Evolutionary conservation across 2,329 filamentous ascomycete genomes (phyloP).

Genomic region (Penicillium polonicum): DNA sequence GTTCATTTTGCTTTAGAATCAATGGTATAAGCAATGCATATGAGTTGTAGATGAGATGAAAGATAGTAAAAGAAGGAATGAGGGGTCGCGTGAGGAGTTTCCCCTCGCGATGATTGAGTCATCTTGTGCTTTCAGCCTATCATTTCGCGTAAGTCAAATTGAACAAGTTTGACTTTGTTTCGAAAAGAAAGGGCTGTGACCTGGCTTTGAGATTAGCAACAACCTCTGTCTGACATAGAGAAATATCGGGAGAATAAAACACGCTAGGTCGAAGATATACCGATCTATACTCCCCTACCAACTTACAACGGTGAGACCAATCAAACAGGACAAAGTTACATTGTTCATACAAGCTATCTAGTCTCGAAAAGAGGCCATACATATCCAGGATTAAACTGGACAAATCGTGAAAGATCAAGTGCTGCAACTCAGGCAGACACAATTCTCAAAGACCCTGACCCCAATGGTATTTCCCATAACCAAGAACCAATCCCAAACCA

Average conservation of each 20-base stretch:
- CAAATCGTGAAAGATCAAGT: constrained; percentile 21
- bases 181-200: too few relatives aligned
- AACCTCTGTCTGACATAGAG: background rate
- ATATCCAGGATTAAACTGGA: constrained; percentile 23
- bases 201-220: background rate
- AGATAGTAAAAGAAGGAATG: background rate
- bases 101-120: background rate
- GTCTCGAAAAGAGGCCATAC: background rate
- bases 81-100: background rate
- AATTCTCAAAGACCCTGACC: constrained; percentile 10
- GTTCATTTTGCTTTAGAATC: constrained; percentile 6
- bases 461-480: constrained; percentile 25
- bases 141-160: background rate
- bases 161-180: too few relatives aligned
- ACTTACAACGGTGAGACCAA: background rate
- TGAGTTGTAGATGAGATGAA: background rate
- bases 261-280: background rate
- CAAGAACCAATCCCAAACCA: constrained; percentile 16
- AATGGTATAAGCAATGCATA: background rate
- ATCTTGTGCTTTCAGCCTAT: background rate
- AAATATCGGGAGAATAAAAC: background rate
- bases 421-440: constrained; percentile 15
- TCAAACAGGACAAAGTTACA: constrained; percentile 7
- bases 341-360: constrained; percentile 27
- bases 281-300: background rate